A percentile compares a stretch with the other conserved stretches of the same genome.
These are phyloP conservation scores for Datura wrightii DNA, from an alignment of 257 asterid species.

Conservation along the genomic window DNA sequence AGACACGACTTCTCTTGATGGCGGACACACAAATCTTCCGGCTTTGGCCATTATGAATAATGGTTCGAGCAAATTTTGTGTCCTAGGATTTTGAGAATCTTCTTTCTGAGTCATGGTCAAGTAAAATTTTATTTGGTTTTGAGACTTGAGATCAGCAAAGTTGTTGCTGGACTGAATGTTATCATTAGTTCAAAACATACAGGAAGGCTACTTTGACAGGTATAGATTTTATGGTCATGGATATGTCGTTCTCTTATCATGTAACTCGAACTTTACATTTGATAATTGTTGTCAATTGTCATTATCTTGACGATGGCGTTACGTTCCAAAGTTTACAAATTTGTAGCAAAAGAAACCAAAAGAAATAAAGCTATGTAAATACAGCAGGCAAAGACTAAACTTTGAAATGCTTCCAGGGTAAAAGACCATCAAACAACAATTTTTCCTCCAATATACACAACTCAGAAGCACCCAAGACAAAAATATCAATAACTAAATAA, in stretches of 20 bases:
- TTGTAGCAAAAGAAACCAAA: not conserved
- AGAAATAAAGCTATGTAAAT: not conserved
- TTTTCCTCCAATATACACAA: not conserved
- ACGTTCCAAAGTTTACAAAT: conserved; percentile 3
- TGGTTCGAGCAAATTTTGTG: not conserved
- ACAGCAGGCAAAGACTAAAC: too few species aligned
- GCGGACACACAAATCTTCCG: conserved; percentile 5
- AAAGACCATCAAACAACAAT: not conserved
- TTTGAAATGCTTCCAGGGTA: not conserved
- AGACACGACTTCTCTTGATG: conserved; percentile 10
- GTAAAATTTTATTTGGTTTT: not conserved
- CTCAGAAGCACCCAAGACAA: conserved; percentile 16
- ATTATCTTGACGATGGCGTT: not conserved
- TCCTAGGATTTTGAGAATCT: not conserved
- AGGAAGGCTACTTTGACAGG: not conserved
- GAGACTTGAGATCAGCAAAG: not conserved
- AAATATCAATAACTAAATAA: not conserved
- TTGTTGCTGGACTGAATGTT: conserved; percentile 2
- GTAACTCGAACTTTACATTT: not conserved
- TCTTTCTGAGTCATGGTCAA: not conserved
- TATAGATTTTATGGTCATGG: not conserved
- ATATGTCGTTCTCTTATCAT: not conserved
- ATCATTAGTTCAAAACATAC: not conserved
- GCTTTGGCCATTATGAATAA: not conserved
- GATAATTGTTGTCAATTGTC: not conserved